These are phyloP conservation scores for Cystofilobasidium macerans DNA, from an alignment of 768 basidiomycete species.

Conservation along the genomic window DNA sequence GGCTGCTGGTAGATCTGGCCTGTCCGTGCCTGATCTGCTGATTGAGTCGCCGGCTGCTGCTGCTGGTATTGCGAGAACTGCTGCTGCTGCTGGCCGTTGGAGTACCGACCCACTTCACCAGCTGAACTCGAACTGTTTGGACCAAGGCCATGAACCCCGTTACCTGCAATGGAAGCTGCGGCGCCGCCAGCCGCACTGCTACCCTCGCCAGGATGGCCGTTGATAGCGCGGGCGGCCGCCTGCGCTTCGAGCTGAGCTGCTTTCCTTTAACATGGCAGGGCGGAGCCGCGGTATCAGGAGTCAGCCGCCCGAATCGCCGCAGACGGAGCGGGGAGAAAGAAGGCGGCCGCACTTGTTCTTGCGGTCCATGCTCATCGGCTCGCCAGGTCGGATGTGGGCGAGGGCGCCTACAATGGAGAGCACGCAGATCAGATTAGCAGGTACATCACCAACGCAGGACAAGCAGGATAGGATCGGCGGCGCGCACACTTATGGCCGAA, in stretches of 20 bases:
- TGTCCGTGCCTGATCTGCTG: too few species aligned
- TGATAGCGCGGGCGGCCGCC: background rate
- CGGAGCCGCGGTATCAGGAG: too few species aligned
- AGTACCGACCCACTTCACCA: too few species aligned
- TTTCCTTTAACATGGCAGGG: background rate
- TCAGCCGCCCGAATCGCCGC: background rate
- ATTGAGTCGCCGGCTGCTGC: background rate
- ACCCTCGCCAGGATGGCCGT: background rate
- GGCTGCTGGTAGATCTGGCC: background rate
- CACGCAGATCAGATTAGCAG: too few species aligned
- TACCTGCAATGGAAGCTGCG: too few species aligned
- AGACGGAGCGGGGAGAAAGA: background rate
- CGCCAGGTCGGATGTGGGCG: constrained; percentile 85
- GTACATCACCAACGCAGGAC: too few species aligned
- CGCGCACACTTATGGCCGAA: constrained; percentile 49
- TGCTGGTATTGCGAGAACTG: background rate
- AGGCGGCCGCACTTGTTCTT: constrained; percentile 65
- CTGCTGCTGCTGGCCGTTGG: too few species aligned
- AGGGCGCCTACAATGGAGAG: constrained; percentile 54
- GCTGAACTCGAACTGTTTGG: too few species aligned
- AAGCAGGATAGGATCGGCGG: background rate
- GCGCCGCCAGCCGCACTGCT: background rate
- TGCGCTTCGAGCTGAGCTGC: constrained; percentile 1
- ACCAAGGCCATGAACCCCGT: too few species aligned
- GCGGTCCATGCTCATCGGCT: constrained; percentile 87